Percentiles rank a stretch among this genome's conserved stretches.
These are phyloP conservation scores for Sicyos edulis DNA, from an alignment of 306 rosid genomes.

Conservation along the genomic window DNA sequence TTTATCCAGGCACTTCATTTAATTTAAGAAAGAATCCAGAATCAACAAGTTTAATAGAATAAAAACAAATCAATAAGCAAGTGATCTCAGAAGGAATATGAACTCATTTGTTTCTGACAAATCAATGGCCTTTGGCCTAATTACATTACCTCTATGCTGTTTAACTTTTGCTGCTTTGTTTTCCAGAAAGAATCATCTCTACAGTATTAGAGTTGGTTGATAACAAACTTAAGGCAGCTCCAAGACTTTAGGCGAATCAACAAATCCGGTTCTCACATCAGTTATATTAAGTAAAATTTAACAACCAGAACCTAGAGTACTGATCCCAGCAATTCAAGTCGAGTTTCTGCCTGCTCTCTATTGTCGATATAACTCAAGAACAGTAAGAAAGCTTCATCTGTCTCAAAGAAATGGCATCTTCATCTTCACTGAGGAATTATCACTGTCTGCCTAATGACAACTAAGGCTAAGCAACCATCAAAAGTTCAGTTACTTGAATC, in stretches of 20 bases:
- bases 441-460: not conserved
- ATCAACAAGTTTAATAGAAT: not conserved
- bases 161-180: conserved; percentile 3
- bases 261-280: not conserved
- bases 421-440: not conserved
- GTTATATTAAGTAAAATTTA: not conserved
- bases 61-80: not conserved
- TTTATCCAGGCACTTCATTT: not conserved
- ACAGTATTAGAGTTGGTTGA: not conserved
- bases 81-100: conserved; percentile 7
- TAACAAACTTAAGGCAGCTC: not conserved
- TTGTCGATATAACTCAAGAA: conserved; percentile 1
- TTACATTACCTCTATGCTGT: not conserved
- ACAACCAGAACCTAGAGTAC: not conserved
- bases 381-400: conserved; percentile 3
- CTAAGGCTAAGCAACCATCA: not conserved
- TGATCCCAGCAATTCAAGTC: not conserved
- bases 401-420: conserved; percentile 1
- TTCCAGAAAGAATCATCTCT: not conserved
- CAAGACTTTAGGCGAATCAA: not conserved
- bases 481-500: not conserved
- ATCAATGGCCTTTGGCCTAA: not conserved
- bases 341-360: conserved; percentile 6
- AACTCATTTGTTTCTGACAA: conserved; percentile 4
- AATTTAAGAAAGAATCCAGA: conserved; percentile 8